Percentiles rank a stretch among this genome's conserved stretches.
Conservation (phyloP, 1,284 basidiomycete genomes). For the Garcileccinum viscosum region DNA sequence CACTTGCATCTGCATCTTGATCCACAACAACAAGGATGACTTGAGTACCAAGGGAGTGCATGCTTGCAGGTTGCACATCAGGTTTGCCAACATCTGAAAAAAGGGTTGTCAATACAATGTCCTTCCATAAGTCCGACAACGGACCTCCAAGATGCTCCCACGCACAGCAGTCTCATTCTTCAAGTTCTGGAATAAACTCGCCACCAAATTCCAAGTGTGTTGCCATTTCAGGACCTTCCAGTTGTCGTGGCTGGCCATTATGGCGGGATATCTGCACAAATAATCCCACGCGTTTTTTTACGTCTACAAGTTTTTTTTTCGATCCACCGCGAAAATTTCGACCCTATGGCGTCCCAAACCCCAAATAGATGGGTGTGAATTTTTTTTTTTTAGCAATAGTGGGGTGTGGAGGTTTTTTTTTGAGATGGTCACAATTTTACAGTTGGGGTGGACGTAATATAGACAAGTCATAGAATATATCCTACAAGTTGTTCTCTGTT, state of each 20-base stretch:
- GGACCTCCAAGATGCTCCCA: conserved; percentile 70
- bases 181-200: conserved; percentile 78
- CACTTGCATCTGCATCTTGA: conserved; percentile 81
- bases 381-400: too few species aligned
- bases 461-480: too few species aligned
- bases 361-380: too few species aligned
- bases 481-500: conserved; percentile 96
- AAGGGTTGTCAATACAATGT: neutral
- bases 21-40: conserved; percentile 77
- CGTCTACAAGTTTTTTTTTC: too few species aligned
- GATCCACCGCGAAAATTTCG: too few species aligned
- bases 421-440: too few species aligned
- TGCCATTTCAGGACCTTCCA: conserved; percentile 83
- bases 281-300: too few species aligned
- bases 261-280: too few species aligned
- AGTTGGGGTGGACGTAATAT: too few species aligned
- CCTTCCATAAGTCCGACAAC: neutral
- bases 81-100: conserved; percentile 71
- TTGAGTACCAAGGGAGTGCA: conserved; percentile 72
- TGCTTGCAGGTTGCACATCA: conserved; percentile 72
- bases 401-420: too few species aligned
- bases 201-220: conserved; percentile 87
- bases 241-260: conserved; percentile 70
- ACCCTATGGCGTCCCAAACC: too few species aligned
- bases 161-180: conserved; percentile 60